Evolutionary conservation across 371 early-diverging fungal species (phyloP).

Genomic region (Conidiobolus incongruus): DNA sequence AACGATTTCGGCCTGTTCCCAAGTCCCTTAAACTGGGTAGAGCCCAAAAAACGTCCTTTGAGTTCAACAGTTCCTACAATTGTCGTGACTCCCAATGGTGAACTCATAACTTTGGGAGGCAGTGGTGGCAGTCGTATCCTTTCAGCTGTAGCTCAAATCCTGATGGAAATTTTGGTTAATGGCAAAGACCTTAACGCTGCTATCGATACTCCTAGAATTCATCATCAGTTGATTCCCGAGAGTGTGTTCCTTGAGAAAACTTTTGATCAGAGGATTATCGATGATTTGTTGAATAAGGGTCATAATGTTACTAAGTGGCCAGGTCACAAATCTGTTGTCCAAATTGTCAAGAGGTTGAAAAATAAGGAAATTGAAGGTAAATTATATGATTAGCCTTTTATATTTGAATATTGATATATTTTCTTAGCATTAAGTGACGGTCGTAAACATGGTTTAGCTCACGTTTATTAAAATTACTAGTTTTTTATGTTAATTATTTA

Average conservation of each 20-base stretch:
- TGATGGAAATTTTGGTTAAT: neutral
- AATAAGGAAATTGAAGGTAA: neutral
- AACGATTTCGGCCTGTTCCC: constrained; percentile 73
- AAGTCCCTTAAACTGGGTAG: constrained; percentile 57
- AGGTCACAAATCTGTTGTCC: neutral
- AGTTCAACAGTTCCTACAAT: constrained; percentile 82
- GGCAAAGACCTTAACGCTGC: constrained; percentile 36
- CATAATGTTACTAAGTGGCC: neutral
- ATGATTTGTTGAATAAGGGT: neutral
- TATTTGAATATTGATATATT: neutral
- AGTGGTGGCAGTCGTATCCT: constrained; percentile 90
- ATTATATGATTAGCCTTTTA: neutral
- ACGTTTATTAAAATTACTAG: neutral
- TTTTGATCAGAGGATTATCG: neutral
- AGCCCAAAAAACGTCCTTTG: constrained; percentile 76
- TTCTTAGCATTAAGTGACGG: neutral
- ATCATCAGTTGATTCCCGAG: constrained; percentile 85
- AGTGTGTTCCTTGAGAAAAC: neutral
- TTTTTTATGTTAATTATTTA: too few species aligned
- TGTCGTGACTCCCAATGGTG: constrained; percentile 32
- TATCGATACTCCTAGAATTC: constrained; percentile 66
- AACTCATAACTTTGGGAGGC: constrained; percentile 55
- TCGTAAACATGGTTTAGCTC: neutral
- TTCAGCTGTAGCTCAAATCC: constrained; percentile 49
- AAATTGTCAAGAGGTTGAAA: neutral